A percentile compares a stretch with the other conserved stretches of the same genome.
Evolutionary conservation across 1,139 yeast species (phyloP).

Genomic region (Protomyces macrosporus): DNA sequence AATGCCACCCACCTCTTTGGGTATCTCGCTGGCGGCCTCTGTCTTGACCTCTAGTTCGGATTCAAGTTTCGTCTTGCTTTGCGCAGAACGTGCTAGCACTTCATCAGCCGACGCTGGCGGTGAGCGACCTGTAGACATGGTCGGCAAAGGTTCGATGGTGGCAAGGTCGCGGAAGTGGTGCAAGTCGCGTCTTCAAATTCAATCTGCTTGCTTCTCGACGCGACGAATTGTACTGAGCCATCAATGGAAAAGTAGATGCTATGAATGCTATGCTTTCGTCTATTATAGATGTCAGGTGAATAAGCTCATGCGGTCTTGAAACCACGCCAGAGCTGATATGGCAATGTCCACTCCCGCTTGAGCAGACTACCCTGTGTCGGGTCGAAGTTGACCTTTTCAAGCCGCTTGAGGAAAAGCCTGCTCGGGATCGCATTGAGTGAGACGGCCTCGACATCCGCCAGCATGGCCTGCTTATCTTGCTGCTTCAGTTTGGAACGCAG

Average conservation of each 20-base stretch:
- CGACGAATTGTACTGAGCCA: background rate
- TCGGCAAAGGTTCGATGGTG: background rate
- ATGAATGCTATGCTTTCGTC: background rate
- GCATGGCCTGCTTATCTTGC: background rate
- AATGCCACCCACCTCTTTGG: conserved; percentile 8
- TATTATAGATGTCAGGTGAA: background rate
- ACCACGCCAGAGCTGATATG: conserved; percentile 52
- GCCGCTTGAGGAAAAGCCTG: conserved; percentile 52
- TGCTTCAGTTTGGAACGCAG: conserved; percentile 56
- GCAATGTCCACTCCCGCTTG: conserved; percentile 64
- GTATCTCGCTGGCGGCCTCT: background rate
- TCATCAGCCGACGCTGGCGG: background rate
- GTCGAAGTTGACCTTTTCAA: conserved; percentile 64
- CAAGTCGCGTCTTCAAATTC: background rate
- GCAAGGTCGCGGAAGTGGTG: background rate
- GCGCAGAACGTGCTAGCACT: background rate
- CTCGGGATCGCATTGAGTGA: conserved; percentile 65
- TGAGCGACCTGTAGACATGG: background rate
- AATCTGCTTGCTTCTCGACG: background rate
- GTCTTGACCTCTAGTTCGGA: background rate
- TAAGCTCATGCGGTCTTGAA: background rate
- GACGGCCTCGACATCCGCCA: conserved; percentile 28
- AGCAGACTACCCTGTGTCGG: conserved; percentile 48
- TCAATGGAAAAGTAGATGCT: background rate
- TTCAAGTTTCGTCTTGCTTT: background rate